Percentiles rank a stretch among this genome's conserved stretches.
phyloP scores from a whole-genome alignment of 306 rosid species.

The Cicer arietinum region DNA sequence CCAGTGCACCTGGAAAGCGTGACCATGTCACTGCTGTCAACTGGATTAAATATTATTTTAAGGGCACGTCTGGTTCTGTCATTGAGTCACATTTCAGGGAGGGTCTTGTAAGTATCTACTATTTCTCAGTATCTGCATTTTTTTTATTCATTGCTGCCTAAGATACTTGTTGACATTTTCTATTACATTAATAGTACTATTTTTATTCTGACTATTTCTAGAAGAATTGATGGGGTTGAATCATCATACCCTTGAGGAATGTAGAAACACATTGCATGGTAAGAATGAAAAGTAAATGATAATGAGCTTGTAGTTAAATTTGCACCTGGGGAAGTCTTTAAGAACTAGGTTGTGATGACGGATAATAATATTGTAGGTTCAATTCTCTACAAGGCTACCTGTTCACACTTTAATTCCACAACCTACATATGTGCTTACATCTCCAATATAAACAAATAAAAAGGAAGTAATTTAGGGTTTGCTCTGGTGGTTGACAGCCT shows the following conservation, averaged over 20 bases:
- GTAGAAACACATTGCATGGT: constrained; percentile 14
- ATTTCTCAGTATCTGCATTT: neutral
- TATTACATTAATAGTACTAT: neutral
- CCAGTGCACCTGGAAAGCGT: constrained; percentile 40
- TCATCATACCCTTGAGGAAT: constrained; percentile 12
- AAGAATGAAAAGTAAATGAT: neutral
- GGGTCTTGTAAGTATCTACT: constrained; percentile 72
- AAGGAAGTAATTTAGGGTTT: neutral
- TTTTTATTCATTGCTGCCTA: neutral
- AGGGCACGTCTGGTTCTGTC: constrained; percentile 58
- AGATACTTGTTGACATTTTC: too few relatives aligned
- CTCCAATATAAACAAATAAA: constrained; percentile 1
- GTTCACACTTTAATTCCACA: neutral
- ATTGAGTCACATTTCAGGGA: constrained; percentile 85
- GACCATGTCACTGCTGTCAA: constrained; percentile 72
- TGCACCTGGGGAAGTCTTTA: neutral
- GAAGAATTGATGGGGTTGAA: constrained; percentile 28
- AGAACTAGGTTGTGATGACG: neutral
- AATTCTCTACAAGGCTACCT: constrained; percentile 8
- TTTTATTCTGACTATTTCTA: constrained; percentile 22
- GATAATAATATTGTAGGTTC: constrained; percentile 7
- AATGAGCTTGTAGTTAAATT: neutral
- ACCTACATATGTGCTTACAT: constrained; percentile 3
- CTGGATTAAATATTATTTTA: constrained; percentile 87
- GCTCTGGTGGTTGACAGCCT: neutral